A percentile compares a stretch with the other conserved stretches of the same genome.
Evolutionary conservation across 371 early-diverging fungal species (phyloP).

Genomic region (Mortierella sp.): DNA sequence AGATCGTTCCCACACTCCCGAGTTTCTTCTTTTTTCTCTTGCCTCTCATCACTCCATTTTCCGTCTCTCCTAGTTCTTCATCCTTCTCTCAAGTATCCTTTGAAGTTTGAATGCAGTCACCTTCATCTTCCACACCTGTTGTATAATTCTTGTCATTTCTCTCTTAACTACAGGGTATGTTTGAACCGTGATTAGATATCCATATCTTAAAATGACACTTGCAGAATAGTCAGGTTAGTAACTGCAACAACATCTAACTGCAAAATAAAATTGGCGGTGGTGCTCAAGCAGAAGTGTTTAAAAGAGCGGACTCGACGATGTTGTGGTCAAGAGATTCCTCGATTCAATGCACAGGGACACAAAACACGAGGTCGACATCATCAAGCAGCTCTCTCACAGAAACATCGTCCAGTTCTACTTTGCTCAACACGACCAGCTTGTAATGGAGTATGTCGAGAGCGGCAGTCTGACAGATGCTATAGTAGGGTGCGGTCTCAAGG

Average conservation of each 20-base stretch:
- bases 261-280: slow-evolving; percentile 2
- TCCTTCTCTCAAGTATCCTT: no score
- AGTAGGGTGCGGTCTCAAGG: not conserved
- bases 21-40: no score
- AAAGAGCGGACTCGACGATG: not conserved
- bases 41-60: no score
- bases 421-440: not conserved
- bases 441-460: slow-evolving; percentile 19
- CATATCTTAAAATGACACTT: no score
- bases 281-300: slow-evolving; percentile 4
- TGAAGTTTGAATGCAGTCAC: no score
- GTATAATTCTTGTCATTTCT: no score
- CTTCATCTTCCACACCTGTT: no score
- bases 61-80: no score
- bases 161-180: no score
- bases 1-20: no score
- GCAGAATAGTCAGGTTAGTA: no score
- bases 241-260: not conserved
- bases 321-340: slow-evolving; percentile 12
- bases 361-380: slow-evolving; percentile 2
- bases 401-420: slow-evolving; percentile 9
- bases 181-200: no score
- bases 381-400: not conserved
- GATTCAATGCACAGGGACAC: not conserved
- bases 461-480: slow-evolving; percentile 7